Evolutionary conservation across 2,329 filamentous ascomycete species (phyloP).

Genomic region (Golovinomyces cichoracearum): DNA sequence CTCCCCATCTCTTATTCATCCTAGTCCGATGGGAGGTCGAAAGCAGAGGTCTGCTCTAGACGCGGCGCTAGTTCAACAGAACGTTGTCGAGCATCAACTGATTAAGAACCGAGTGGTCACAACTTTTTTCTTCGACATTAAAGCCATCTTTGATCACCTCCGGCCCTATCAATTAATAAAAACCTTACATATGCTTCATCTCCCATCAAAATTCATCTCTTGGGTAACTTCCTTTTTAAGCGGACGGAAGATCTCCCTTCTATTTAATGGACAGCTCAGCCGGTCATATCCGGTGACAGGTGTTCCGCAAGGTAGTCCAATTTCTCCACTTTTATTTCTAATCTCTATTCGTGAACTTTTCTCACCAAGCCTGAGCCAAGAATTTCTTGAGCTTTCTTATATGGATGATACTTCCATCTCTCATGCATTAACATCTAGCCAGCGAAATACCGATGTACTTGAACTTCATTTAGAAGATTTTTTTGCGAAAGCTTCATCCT

Average conservation of each 20-base stretch:
- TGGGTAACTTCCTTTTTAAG: background rate
- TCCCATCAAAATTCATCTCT: background rate
- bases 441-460: background rate
- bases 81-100: background rate
- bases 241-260: background rate
- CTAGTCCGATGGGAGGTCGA: background rate
- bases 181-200: background rate
- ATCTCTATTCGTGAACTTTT: background rate
- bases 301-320: background rate
- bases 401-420: conserved; percentile 1
- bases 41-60: conserved; percentile 1
- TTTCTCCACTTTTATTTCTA: background rate
- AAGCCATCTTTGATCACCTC: background rate
- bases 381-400: background rate
- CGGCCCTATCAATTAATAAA: background rate
- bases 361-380: background rate
- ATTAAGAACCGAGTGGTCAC: background rate
- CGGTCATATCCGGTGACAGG: background rate
- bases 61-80: background rate
- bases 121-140: background rate
- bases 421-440: background rate
- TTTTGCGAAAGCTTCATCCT: background rate
- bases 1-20: background rate
- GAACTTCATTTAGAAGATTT: background rate
- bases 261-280: background rate